Evolutionary conservation across 305 asterid genomes (phyloP).

Genomic region (Fraxinus angustifolia): DNA sequence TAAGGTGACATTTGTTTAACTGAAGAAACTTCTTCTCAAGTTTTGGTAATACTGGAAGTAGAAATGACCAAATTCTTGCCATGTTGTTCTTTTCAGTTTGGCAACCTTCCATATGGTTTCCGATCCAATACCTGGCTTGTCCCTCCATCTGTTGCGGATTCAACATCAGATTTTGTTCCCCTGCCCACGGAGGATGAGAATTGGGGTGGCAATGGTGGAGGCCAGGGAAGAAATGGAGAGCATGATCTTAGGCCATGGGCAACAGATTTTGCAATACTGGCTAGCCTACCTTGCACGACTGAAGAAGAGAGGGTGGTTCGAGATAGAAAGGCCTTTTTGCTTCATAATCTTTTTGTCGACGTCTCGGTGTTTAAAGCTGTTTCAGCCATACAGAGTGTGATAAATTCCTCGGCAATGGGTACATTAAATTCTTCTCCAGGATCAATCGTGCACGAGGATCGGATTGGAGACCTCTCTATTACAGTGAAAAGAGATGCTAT

Average conservation of each 20-base stretch:
- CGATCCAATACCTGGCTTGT: conserved; percentile 98
- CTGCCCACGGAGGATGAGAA: conserved; percentile 83
- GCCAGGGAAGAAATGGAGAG: conserved; percentile 80
- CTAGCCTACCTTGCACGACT: conserved; percentile 81
- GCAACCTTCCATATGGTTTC: conserved; percentile 97
- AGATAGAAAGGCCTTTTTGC: conserved; percentile 96
- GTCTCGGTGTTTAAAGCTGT: conserved; percentile 82
- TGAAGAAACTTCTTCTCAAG: conserved; percentile 16
- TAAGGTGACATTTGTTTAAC: conserved; percentile 57
- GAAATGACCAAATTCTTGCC: conserved; percentile 27
- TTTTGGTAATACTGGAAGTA: conserved; percentile 25
- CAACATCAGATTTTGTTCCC: conserved; percentile 49
- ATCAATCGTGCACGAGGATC: conserved; percentile 62
- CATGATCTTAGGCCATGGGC: conserved; percentile 93
- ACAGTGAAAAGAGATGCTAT: conserved; percentile 63
- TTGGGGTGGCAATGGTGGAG: conserved; percentile 99
- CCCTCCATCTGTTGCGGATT: conserved; percentile 66
- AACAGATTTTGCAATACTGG: conserved; percentile 75
- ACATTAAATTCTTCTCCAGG: conserved; percentile 39
- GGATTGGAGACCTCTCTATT: conserved; percentile 67
- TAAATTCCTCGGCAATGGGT: conserved; percentile 42
- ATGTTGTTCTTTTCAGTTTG: conserved; percentile 65
- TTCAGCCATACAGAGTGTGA: conserved; percentile 68
- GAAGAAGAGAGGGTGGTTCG: conserved; percentile 95
- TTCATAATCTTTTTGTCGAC: conserved; percentile 91